Conservation (phyloP, 2,329 filamentous ascomycete genomes). For the Leptographium procerum region DNA sequence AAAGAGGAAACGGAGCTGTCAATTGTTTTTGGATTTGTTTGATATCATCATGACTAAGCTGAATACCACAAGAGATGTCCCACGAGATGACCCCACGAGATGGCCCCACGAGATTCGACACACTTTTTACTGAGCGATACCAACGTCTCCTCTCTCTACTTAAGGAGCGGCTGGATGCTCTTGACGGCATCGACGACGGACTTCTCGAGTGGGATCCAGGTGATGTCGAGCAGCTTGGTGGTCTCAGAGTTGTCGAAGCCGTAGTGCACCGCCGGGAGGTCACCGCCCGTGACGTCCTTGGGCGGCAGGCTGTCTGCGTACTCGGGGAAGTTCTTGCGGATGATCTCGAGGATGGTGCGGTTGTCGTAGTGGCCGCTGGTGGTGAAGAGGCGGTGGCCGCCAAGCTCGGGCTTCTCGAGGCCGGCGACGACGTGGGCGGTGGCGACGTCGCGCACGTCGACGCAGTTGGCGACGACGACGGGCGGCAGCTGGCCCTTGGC, state of each 20-base stretch:
- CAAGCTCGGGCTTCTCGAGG: conserved; percentile 34
- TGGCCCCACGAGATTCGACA: too few relatives aligned
- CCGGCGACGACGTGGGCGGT: conserved; percentile 38
- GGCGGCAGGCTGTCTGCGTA: conserved; percentile 34
- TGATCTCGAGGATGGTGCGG: conserved; percentile 29
- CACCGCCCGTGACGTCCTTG: conserved; percentile 31
- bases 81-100: too few relatives aligned
- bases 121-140: not conserved
- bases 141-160: not conserved
- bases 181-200: conserved; percentile 51
- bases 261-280: conserved; percentile 31
- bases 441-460: conserved; percentile 47
- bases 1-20: too few relatives aligned
- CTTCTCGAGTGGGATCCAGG: conserved; percentile 52
- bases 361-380: conserved; percentile 36
- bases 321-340: conserved; percentile 38
- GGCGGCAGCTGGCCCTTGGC: conserved; percentile 24
- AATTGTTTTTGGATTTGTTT: too few relatives aligned
- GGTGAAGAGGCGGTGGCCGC: conserved; percentile 39
- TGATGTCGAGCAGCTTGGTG: conserved; percentile 47
- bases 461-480: conserved; percentile 33
- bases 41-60: too few relatives aligned
- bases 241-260: conserved; percentile 47
- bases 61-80: too few relatives aligned
- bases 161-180: conserved; percentile 36